phyloP scores from a whole-genome alignment of 129 eudicot genomes.

The Calendula officinalis region DNA sequence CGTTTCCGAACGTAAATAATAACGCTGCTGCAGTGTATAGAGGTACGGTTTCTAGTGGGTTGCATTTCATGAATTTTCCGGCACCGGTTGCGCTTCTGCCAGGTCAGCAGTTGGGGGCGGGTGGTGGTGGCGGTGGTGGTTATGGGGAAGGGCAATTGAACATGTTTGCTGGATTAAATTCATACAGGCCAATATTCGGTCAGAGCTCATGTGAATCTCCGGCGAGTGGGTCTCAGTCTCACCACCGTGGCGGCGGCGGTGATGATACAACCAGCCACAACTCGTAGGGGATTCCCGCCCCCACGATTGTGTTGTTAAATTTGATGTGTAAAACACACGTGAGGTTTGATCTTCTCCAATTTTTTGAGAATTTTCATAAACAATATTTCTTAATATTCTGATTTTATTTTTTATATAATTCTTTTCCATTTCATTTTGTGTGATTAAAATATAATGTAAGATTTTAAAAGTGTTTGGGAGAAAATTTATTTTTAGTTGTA shows the following conservation, averaged over 20 bases:
- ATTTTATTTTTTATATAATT: neutral
- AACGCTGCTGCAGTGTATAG: slow-evolving; percentile 60
- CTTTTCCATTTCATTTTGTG: slow-evolving; percentile 11
- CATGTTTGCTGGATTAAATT: slow-evolving; percentile 61
- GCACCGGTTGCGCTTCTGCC: slow-evolving; percentile 73
- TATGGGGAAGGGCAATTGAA: slow-evolving; percentile 66
- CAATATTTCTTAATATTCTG: neutral
- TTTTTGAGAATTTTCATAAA: slow-evolving; percentile 24
- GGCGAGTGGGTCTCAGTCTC: slow-evolving; percentile 57
- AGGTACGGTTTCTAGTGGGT: slow-evolving; percentile 65
- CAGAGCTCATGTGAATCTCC: slow-evolving; percentile 56
- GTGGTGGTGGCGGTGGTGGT: slow-evolving; percentile 35
- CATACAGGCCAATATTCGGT: slow-evolving; percentile 47
- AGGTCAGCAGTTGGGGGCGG: slow-evolving; percentile 40
- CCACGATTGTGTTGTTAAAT: slow-evolving; percentile 38
- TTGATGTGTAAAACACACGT: slow-evolving; percentile 71
- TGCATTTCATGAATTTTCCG: slow-evolving; percentile 93
- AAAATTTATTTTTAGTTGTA: neutral
- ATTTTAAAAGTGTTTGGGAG: slow-evolving; percentile 34
- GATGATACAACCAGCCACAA: slow-evolving; percentile 54
- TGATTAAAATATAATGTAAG: slow-evolving; percentile 36
- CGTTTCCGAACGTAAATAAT: slow-evolving; percentile 61
- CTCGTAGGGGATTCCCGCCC: slow-evolving; percentile 35
- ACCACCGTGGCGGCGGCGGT: slow-evolving; percentile 41
- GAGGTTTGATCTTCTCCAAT: slow-evolving; percentile 58